Base-by-base conservation (phyloP, 768 basidiomycete genomes). In the Leccinum subgranulosum region DNA sequence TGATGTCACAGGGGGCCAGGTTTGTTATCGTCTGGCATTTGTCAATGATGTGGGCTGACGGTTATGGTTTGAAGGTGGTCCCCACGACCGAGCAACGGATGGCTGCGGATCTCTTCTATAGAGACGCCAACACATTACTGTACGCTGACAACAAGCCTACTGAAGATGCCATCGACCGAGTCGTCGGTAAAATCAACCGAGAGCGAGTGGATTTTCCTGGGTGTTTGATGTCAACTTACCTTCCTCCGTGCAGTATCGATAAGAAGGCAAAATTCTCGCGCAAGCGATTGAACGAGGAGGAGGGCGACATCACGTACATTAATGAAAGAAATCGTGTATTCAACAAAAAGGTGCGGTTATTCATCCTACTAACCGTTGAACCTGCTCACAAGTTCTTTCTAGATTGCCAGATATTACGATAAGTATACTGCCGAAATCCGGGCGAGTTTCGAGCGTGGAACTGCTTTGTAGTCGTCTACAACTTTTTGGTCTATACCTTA, bases 271-370 rank as follows among this genome's bases (percentile, higher is more conserved):
- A 90, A 68, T 92, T 93, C 76, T 94, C 91, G 41, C 82, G 94
- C 62, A 96, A 96, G 75, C 84, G 81, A 64, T 83, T 78, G 71
- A 94, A 96, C 77, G 94, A 98, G 66, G 91, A 92, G 52, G 89
- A 95, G 59, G 94, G 92, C 54, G 95, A 98, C 64, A 91, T 99
- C 73, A 98, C 94, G 6, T 99, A 98, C 71, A 99, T 99, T 83
- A 99, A 99, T 79, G 93, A 98, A 74, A 88, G 90, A 74, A 95
- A 98, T 74, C 84, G 93, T 61, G 94, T 97, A 49, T 98, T 97
- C 82, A 97, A 98, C 84, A 94, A 94, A 77, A 97, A 96, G 88
- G 91, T 87, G 27, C 17, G 73, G 31, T 29, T 47, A 31, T 45
- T 36, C 41, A 52, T 11, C 49, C 52, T 19, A 21, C 11, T 2